These are phyloP conservation scores for Glycyrrhiza uralensis DNA, from an alignment of 306 rosid species.

Conservation along the genomic window DNA sequence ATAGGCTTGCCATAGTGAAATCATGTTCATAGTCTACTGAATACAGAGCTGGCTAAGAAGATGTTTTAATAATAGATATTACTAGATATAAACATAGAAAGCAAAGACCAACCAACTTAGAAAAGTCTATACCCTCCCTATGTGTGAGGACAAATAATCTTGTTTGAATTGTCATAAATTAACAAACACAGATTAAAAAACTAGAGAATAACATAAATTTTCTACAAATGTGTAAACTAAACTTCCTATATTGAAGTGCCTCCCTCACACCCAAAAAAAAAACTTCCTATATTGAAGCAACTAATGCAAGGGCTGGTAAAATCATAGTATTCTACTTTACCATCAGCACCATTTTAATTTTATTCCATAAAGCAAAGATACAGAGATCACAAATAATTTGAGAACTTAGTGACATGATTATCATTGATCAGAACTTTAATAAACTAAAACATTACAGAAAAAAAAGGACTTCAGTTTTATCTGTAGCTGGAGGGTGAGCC, in stretches of 20 bases:
- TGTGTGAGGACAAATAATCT: not conserved
- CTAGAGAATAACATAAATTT: not conserved
- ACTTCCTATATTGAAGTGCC: constrained; percentile 2
- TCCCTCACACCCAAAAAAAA: no score
- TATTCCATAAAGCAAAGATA: not conserved
- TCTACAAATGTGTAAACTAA: not conserved
- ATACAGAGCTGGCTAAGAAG: not conserved
- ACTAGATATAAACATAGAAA: not conserved
- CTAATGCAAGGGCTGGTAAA: not conserved
- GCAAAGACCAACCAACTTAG: not conserved
- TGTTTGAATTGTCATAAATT: not conserved
- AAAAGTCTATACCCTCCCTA: not conserved
- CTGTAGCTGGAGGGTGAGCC: not conserved
- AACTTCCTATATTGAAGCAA: constrained; percentile 1
- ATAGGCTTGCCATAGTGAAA: not conserved
- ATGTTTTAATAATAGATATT: not conserved
- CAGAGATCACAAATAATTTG: not conserved
- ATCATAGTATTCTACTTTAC: constrained; percentile 10
- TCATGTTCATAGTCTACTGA: not conserved
- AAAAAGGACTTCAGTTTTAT: not conserved
- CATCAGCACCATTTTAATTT: not conserved
- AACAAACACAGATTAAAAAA: constrained; percentile 1
- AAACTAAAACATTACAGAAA: not conserved
- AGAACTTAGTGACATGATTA: constrained; percentile 2
- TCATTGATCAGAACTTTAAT: not conserved